Evolutionary conservation across 768 basidiomycete species (phyloP).

Genomic region (Naganishia kalamii): DNA sequence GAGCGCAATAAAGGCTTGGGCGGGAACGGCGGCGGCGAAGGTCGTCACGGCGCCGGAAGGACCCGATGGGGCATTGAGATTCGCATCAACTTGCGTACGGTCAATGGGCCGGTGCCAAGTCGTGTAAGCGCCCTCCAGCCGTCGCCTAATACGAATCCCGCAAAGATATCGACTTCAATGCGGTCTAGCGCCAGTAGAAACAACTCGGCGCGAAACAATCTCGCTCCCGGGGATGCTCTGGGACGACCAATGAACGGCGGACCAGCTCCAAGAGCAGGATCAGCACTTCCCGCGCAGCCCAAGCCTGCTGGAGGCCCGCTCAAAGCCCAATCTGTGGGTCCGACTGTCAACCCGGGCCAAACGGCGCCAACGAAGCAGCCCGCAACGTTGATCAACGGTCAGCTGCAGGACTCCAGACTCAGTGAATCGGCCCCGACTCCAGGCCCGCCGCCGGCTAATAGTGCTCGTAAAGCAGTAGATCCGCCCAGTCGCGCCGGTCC

Average conservation of each 20-base stretch:
- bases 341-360: background rate
- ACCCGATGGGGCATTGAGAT: slow-evolving; percentile 8
- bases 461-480: background rate
- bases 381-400: background rate
- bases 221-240: background rate
- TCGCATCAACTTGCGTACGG: slow-evolving; percentile 4
- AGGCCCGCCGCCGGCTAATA: background rate
- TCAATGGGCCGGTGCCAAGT: slow-evolving; percentile 9
- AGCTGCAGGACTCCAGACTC: background rate
- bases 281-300: background rate
- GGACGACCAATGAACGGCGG: background rate
- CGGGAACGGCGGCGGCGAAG: background rate
- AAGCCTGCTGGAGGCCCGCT: background rate
- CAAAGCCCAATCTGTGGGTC: background rate
- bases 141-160: background rate
- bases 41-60: background rate
- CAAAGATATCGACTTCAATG: background rate
- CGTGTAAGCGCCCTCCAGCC: background rate
- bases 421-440: background rate
- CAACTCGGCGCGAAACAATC: background rate
- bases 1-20: background rate
- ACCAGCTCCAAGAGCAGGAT: background rate
- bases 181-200: background rate
- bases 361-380: background rate
- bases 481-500: background rate